phyloP scores from a whole-genome alignment of 2,329 filamentous ascomycete species.

The Arthrobotrys musiformis region DNA sequence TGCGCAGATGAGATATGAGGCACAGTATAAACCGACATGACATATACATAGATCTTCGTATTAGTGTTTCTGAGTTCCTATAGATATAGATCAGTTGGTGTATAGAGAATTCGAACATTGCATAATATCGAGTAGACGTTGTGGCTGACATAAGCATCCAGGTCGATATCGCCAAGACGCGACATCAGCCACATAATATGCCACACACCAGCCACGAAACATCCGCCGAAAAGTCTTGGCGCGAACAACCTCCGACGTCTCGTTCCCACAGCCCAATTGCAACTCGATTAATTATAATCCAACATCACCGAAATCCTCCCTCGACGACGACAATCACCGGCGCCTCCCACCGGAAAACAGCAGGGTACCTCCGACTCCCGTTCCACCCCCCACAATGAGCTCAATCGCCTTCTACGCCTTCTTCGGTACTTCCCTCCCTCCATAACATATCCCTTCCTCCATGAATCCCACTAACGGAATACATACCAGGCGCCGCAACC shows the following conservation, averaged over 20 bases:
- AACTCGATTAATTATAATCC: too few species aligned
- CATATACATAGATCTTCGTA: too few species aligned
- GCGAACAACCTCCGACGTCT: slow-evolving; percentile 17
- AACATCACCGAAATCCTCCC: too few species aligned
- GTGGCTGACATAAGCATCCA: too few species aligned
- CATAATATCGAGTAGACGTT: too few species aligned
- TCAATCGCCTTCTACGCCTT: slow-evolving; percentile 50
- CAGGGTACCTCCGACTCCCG: background rate
- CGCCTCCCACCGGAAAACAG: slow-evolving; percentile 4
- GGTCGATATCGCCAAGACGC: too few species aligned
- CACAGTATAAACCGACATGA: too few species aligned
- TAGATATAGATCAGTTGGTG: too few species aligned
- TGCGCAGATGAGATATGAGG: too few species aligned
- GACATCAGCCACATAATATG: too few species aligned
- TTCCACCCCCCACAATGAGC: slow-evolving; percentile 19
- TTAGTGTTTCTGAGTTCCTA: too few species aligned
- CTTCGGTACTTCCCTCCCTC: slow-evolving; percentile 27
- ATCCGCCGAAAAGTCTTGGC: slow-evolving; percentile 14
- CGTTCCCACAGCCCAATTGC: background rate
- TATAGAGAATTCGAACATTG: too few species aligned
- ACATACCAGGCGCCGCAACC: slow-evolving; percentile 89
- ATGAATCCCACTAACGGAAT: background rate
- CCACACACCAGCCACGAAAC: slow-evolving; percentile 3
- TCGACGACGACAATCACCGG: background rate
- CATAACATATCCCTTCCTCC: background rate